These are phyloP conservation scores for Typha latifolia DNA, from an alignment of 176 grass and related monocot genomes.

Conservation along the genomic window DNA sequence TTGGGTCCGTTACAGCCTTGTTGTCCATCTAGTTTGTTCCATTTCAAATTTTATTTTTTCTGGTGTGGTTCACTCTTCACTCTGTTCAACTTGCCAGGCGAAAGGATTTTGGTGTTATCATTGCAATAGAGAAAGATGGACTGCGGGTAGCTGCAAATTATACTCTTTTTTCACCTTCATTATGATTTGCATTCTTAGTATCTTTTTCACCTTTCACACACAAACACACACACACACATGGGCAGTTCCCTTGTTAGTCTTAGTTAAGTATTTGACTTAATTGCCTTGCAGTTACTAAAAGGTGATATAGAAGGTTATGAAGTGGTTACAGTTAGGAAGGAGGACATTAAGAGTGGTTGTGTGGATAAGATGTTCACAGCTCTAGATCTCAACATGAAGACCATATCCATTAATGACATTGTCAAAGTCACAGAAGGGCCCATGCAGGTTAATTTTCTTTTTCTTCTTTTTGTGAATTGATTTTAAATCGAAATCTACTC, in stretches of 20 bases:
- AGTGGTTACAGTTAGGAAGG: conserved; percentile 43
- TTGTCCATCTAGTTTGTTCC: neutral
- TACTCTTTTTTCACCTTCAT: neutral
- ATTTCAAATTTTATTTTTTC: neutral
- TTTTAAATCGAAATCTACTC: too few species aligned
- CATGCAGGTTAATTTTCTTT: conserved; percentile 37
- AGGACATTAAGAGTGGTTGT: conserved; percentile 65
- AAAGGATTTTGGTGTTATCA: conserved; percentile 81
- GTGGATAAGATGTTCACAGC: conserved; percentile 98
- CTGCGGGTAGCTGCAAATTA: conserved; percentile 36
- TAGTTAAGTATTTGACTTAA: neutral
- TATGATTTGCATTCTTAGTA: conserved; percentile 6
- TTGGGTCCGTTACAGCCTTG: conserved; percentile 50
- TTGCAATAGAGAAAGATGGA: conserved; percentile 83
- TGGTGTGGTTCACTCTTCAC: conserved; percentile 14
- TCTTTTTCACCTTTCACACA: too few species aligned
- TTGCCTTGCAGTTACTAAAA: conserved; percentile 56
- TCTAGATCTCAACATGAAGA: conserved; percentile 60
- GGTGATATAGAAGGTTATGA: conserved; percentile 59
- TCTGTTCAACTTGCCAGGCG: conserved; percentile 40
- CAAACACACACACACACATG: too few species aligned
- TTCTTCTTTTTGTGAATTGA: neutral
- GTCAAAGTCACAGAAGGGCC: conserved; percentile 69
- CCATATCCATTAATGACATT: conserved; percentile 70
- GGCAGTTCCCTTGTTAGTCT: too few species aligned